phyloP scores from a whole-genome alignment of 2,329 filamentous ascomycete species.

The Aspergillus hortae region DNA sequence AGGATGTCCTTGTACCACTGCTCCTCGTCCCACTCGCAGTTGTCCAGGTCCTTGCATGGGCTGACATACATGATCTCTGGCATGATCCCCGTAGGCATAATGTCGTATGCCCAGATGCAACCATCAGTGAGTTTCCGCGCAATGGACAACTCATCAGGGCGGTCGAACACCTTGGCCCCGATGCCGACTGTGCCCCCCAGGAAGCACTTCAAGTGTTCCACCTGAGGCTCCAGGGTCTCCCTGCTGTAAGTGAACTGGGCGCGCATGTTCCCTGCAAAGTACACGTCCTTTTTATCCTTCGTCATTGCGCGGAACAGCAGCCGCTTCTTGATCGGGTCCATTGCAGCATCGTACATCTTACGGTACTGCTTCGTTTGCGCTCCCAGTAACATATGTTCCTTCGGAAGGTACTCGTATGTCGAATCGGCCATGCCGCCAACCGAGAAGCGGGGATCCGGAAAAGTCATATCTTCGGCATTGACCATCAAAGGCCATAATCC shows the following conservation, averaged over 20 bases:
- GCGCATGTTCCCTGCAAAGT: slow-evolving; percentile 36
- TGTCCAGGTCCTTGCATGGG: slow-evolving; percentile 42
- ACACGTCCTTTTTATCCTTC: slow-evolving; percentile 36
- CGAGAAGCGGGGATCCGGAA: slow-evolving; percentile 34
- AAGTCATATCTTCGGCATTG: slow-evolving; percentile 48
- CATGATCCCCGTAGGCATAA: slow-evolving; percentile 58
- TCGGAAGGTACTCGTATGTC: slow-evolving; percentile 50
- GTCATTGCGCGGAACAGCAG: slow-evolving; percentile 46
- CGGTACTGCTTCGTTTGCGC: slow-evolving; percentile 40
- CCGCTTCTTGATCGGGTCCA: slow-evolving; percentile 37
- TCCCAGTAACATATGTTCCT: slow-evolving; percentile 46
- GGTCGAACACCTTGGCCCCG: slow-evolving; percentile 55
- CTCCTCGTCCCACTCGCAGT: slow-evolving; percentile 54
- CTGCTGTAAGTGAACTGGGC: slow-evolving; percentile 15
- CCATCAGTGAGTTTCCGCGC: slow-evolving; percentile 57
- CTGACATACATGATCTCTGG: slow-evolving; percentile 55
- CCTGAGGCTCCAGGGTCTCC: slow-evolving; percentile 32
- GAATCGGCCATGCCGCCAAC: slow-evolving; percentile 48
- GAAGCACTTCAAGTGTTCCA: slow-evolving; percentile 59
- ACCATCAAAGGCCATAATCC: slow-evolving; percentile 78
- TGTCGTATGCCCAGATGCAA: slow-evolving; percentile 61
- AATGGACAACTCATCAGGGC: slow-evolving; percentile 52
- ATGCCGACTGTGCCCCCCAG: slow-evolving; percentile 60
- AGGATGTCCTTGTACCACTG: slow-evolving; percentile 32
- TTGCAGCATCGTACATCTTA: slow-evolving; percentile 41